Evolutionary conservation across 208 protist genomes (phyloP), one percentile per base, ranked within the genome.

Genomic region (Paratrypanosoma confusum): DNA sequence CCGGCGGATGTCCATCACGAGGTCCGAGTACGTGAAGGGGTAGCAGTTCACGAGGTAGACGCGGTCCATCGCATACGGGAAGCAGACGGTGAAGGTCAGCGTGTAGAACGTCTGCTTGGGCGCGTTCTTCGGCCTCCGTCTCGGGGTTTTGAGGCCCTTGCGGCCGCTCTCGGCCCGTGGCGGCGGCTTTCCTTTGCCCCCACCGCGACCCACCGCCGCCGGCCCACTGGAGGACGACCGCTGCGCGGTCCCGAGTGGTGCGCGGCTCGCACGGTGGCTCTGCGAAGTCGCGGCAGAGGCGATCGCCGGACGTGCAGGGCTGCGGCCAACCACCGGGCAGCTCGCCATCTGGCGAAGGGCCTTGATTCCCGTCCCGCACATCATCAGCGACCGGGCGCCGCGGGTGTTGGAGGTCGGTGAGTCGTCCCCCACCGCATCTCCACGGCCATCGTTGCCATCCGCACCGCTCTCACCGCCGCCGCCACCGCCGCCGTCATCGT

Each of bases 41-140:
- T 93, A 97, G 44, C 76, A 97, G 67, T 98, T 94, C 3, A 91
- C 79, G 11, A 99, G 57, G 69, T 89, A 98, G 7, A 82, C 69
- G 6, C 36, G 59, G 17, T 97, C 95, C 26, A 50, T 53, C 10
- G 51, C 55, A 34, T 86, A 11, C 22, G 71, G 71, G 71, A 96
- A 93, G n/a, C 36, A 57, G 6, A 96, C 50, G 16, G 52, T 68
- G 57, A 98, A 97, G 28, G 80, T 79, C 13, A 97, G 60, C 1
- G 95, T 97, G 69, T 87, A 97, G 64, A 44, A 54, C 2, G 20
- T 36, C 43, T 17, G 32, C 6, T 5, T 11, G 3, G 7, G 13
- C 37, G 23, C 28, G 28, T 25, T 20, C 35, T 32, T 48, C 26
- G 17, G 43, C 29, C 24, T 21, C 56, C 25, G 44, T 20, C 17